Percentiles rank a stretch among this genome's conserved stretches.
Evolutionary conservation across 108 stramenopile species (phyloP).

Genomic region (Cyclotella distinguenda): DNA sequence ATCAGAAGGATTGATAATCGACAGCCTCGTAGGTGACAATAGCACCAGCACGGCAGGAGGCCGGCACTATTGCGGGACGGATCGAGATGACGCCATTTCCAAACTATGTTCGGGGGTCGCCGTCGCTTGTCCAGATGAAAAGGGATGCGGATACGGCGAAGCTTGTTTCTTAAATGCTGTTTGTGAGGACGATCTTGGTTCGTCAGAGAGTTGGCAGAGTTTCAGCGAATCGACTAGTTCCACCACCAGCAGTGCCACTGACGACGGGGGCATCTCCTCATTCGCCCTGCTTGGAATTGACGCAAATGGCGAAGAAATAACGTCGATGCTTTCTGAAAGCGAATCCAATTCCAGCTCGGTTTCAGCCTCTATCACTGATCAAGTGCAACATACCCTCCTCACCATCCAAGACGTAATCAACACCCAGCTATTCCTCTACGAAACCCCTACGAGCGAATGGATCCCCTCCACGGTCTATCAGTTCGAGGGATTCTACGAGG

Average conservation of each 20-base stretch:
- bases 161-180: neutral
- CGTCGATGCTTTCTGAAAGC: neutral
- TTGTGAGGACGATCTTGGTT: neutral
- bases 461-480: slow-evolving; percentile 48
- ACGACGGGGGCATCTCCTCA: neutral
- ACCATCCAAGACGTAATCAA: slow-evolving; percentile 25
- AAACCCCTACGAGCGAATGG: slow-evolving; percentile 43
- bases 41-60: too few species aligned
- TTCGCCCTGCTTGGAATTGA: neutral
- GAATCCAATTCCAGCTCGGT: neutral
- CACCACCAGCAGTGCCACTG: neutral
- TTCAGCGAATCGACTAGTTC: neutral
- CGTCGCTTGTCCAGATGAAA: neutral
- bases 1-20: too few species aligned
- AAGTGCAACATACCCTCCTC: slow-evolving; percentile 26
- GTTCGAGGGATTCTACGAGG: slow-evolving; percentile 43
- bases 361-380: neutral
- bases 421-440: slow-evolving; percentile 41
- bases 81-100: slow-evolving; percentile 2
- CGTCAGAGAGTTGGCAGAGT: neutral
- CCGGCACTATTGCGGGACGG: too few species aligned
- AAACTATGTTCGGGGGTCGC: neutral
- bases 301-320: neutral
- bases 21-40: too few species aligned
- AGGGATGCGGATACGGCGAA: neutral